Conservation (phyloP, 306 rosid species). For the Bauhinia variegata region DNA sequence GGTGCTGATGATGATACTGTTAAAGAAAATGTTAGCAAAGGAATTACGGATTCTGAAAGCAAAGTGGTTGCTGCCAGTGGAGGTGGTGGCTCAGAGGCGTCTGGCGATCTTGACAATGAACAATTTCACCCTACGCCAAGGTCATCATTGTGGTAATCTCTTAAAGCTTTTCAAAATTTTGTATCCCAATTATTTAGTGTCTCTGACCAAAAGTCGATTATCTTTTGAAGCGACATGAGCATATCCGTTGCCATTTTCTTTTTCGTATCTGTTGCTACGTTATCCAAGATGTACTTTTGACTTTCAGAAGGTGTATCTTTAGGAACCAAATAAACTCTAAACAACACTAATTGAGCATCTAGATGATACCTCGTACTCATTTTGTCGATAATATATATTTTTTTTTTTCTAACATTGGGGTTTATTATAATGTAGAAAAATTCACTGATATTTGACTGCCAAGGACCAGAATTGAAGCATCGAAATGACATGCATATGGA, state of each 20-base stretch:
- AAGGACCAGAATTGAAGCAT: constrained; percentile 29
- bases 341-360: constrained; percentile 8
- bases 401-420: constrained; percentile 15
- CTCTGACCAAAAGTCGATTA: constrained; percentile 8
- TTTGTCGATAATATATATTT: background rate
- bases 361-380: constrained; percentile 3
- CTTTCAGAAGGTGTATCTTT: background rate
- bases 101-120: constrained; percentile 50
- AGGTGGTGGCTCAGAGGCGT: constrained; percentile 65
- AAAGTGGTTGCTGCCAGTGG: constrained; percentile 67
- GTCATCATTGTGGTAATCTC: constrained; percentile 80
- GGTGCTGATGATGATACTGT: constrained; percentile 44
- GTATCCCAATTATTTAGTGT: background rate
- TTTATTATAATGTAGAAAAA: constrained; percentile 47
- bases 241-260: background rate
- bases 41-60: constrained; percentile 50
- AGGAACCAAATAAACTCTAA: constrained; percentile 5
- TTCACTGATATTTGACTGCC: constrained; percentile 35
- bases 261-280: background rate
- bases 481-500: constrained; percentile 35
- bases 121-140: constrained; percentile 52
- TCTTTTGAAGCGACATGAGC: background rate
- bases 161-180: constrained; percentile 28
- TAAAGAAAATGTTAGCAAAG: constrained; percentile 51
- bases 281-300: constrained; percentile 6